phyloP scores from a whole-genome alignment of 192 early-diverging fungal species.

The Dissophora globulifera region DNA sequence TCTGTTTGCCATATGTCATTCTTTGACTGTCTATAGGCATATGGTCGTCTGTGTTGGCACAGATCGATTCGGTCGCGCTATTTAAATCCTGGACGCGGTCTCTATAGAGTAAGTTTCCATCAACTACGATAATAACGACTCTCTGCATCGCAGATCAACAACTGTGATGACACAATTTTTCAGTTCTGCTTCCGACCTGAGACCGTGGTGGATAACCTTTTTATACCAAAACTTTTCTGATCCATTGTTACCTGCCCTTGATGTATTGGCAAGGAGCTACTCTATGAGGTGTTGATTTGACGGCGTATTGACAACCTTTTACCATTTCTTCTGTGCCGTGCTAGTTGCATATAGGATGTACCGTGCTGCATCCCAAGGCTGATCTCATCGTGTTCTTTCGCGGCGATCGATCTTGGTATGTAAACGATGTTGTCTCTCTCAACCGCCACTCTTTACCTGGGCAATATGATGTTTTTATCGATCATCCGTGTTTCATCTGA shows the following conservation, averaged over 20 bases:
- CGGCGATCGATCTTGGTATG: constrained; percentile 10
- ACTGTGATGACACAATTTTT: constrained; percentile 53
- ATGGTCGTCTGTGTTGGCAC: too few relatives aligned
- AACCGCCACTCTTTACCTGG: background rate
- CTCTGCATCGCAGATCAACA: background rate
- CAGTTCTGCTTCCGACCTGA: constrained; percentile 58
- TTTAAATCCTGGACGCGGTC: too few relatives aligned
- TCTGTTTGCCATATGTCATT: too few relatives aligned
- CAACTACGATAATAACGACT: too few relatives aligned
- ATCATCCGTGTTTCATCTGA: constrained; percentile 59
- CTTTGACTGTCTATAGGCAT: too few relatives aligned
- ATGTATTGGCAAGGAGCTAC: too few relatives aligned
- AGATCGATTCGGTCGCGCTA: too few relatives aligned
- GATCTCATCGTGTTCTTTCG: background rate
- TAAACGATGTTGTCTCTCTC: background rate
- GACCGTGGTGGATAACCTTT: constrained; percentile 50
- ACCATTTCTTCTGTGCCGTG: background rate
- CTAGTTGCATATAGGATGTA: background rate
- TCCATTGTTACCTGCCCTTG: background rate
- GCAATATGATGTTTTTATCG: constrained; percentile 55
- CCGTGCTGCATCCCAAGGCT: background rate
- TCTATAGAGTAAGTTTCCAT: constrained; percentile 15
- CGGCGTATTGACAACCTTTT: background rate
- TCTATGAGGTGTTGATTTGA: too few relatives aligned
- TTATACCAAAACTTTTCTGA: constrained; percentile 51